Percentiles rank a stretch among this genome's conserved stretches.
These are phyloP conservation scores for Phytopythium cucurbitacearum DNA, from an alignment of 352 stramenopile genomes.

Conservation along the genomic window DNA sequence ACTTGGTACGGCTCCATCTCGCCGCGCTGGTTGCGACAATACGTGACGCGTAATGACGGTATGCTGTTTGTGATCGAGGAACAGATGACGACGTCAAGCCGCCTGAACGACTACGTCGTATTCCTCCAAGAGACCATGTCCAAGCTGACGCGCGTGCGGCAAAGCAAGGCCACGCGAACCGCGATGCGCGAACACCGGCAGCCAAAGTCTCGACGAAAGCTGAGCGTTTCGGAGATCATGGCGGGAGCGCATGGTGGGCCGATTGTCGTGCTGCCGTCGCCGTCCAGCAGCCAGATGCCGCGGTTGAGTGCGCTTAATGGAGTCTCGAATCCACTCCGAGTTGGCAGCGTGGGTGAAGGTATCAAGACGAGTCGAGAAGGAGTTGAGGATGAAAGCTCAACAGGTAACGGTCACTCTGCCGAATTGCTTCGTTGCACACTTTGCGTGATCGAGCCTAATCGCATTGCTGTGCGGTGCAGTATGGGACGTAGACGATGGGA, in stretches of 20 bases:
- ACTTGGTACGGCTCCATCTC: conserved; percentile 42
- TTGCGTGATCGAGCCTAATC: too few relatives aligned
- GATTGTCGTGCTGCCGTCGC: neutral
- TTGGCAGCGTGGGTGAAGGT: too few relatives aligned
- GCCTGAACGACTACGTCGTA: conserved; percentile 60
- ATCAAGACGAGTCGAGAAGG: too few relatives aligned
- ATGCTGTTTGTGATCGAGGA: neutral
- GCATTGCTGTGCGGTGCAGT: too few relatives aligned
- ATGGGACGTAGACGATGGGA: conserved; percentile 12
- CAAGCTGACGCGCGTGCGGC: conserved; percentile 45
- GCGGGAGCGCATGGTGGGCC: neutral
- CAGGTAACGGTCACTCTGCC: too few relatives aligned
- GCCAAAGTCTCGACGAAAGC: conserved; percentile 21
- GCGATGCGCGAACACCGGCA: conserved; percentile 14
- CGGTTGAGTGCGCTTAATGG: too few relatives aligned
- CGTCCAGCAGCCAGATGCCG: too few relatives aligned
- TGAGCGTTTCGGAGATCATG: conserved; percentile 12
- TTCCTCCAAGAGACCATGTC: conserved; percentile 73
- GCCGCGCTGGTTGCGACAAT: neutral
- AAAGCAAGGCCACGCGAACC: conserved; percentile 29
- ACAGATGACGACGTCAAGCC: conserved; percentile 74
- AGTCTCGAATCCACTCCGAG: too few relatives aligned
- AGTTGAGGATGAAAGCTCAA: too few relatives aligned
- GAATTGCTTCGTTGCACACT: too few relatives aligned
- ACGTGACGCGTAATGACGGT: neutral